Conservation (phyloP, 2,329 filamentous ascomycete genomes). For the Trichophaea hybrida region DNA sequence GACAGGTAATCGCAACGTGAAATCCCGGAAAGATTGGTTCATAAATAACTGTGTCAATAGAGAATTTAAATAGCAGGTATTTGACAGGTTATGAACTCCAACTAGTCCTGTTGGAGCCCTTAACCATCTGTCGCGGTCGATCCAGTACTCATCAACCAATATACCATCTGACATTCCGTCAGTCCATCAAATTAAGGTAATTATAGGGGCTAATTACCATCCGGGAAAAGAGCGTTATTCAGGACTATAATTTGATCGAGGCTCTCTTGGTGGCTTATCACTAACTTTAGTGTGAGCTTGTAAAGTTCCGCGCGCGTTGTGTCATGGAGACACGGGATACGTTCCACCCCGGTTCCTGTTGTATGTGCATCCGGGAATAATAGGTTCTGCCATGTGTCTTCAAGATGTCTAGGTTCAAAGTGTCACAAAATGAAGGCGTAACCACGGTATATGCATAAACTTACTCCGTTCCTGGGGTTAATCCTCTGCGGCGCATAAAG, state of each 20-base stretch:
- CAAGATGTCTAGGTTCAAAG: neutral
- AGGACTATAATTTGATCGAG: slow-evolving; percentile 18
- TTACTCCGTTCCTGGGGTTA: slow-evolving; percentile 15
- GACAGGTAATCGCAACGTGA: slow-evolving; percentile 56
- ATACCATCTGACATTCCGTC: slow-evolving; percentile 17
- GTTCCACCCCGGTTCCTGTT: slow-evolving; percentile 4
- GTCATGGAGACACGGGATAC: slow-evolving; percentile 20
- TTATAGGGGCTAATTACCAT: slow-evolving; percentile 7
- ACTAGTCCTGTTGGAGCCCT: slow-evolving; percentile 66
- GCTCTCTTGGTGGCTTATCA: slow-evolving; percentile 10
- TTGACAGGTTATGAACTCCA: slow-evolving; percentile 83
- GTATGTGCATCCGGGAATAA: slow-evolving; percentile 12
- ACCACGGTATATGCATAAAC: neutral
- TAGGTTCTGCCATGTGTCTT: slow-evolving; percentile 13
- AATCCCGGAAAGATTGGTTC: slow-evolving; percentile 74
- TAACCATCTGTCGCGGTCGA: slow-evolving; percentile 26
- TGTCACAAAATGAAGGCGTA: neutral
- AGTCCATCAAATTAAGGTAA: slow-evolving; percentile 18
- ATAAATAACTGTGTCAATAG: slow-evolving; percentile 90
- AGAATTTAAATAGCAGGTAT: slow-evolving; percentile 96
- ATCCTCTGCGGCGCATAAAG: slow-evolving; percentile 7
- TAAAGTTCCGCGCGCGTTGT: slow-evolving; percentile 21
- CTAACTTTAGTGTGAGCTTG: slow-evolving; percentile 14
- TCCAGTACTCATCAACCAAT: slow-evolving; percentile 22
- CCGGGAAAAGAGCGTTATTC: slow-evolving; percentile 20